A percentile compares a stretch with the other conserved stretches of the same genome.
These are phyloP conservation scores for Phytophthora pseudosyringae DNA, from an alignment of 352 stramenopile genomes.

Conservation along the genomic window DNA sequence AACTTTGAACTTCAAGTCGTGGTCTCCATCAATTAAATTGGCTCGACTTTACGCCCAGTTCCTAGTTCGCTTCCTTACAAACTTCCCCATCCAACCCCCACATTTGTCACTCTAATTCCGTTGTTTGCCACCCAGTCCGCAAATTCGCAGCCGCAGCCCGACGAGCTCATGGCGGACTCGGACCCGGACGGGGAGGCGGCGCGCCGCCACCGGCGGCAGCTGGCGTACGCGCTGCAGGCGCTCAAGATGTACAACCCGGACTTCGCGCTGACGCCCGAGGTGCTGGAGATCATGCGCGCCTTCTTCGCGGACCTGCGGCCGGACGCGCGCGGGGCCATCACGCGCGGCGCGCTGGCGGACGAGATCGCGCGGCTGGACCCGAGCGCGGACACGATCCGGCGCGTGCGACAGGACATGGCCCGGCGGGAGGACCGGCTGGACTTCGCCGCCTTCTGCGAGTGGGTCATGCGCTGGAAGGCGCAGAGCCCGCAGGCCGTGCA, in stretches of 20 bases:
- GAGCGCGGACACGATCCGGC: conserved; percentile 50
- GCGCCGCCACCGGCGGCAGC: conserved; percentile 34
- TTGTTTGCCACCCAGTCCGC: neutral
- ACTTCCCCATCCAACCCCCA: neutral
- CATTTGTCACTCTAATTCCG: conserved; percentile 14
- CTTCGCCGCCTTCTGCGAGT: conserved; percentile 76
- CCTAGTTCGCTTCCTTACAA: neutral
- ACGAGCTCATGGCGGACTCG: neutral
- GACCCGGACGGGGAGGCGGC: conserved; percentile 4
- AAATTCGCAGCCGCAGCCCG: conserved; percentile 1
- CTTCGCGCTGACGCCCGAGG: conserved; percentile 81
- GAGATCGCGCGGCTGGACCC: conserved; percentile 78
- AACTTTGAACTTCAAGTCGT: conserved; percentile 5
- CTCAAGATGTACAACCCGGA: conserved; percentile 84
- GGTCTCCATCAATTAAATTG: neutral
- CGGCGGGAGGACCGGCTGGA: conserved; percentile 53
- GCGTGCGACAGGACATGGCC: conserved; percentile 51
- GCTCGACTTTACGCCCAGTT: neutral
- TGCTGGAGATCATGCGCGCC: conserved; percentile 80
- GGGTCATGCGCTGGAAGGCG: conserved; percentile 84
- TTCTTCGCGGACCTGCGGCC: conserved; percentile 80
- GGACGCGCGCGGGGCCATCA: conserved; percentile 57
- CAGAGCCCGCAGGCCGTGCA: conserved; percentile 66
- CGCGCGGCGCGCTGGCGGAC: conserved; percentile 52
- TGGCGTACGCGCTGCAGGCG: conserved; percentile 64